Conservation (phyloP, 2,329 filamentous ascomycete species). For the Cordyceps farinosa region DNA sequence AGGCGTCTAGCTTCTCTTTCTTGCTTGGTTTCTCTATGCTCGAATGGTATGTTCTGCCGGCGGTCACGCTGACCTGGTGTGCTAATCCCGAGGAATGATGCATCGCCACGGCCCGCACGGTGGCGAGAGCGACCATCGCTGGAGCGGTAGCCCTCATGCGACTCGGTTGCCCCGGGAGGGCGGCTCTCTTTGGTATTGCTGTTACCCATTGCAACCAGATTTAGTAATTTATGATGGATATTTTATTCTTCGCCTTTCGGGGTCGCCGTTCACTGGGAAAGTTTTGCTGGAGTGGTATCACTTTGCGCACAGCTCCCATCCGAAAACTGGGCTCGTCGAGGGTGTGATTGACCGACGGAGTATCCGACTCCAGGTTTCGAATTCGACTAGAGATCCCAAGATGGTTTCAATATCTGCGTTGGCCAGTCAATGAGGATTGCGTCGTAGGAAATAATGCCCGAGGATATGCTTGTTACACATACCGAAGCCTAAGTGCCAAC, state of each 20-base stretch:
- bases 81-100: conserved; percentile 44
- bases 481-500: not conserved
- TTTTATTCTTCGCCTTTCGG: not conserved
- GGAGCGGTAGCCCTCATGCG: not conserved
- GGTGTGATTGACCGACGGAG: not conserved
- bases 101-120: conserved; percentile 41
- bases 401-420: not conserved
- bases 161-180: conserved; percentile 24
- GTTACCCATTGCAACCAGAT: conserved; percentile 34
- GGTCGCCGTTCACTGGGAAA: not conserved
- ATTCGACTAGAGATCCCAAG: too few species aligned
- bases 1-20: conserved; percentile 83
- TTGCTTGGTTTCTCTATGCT: conserved; percentile 81
- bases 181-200: conserved; percentile 40
- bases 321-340: not conserved
- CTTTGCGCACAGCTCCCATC: not conserved
- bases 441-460: not conserved
- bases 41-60: conserved; percentile 44
- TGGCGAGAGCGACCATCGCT: conserved; percentile 10
- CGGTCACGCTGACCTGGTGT: conserved; percentile 37
- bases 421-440: not conserved
- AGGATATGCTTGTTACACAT: not conserved
- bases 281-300: not conserved
- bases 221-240: not conserved
- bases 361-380: not conserved